A percentile compares a stretch with the other conserved stretches of the same genome.
phyloP scores from a whole-genome alignment of 1,284 basidiomycete genomes.

The Cryptococcus maquisensis region DNA sequence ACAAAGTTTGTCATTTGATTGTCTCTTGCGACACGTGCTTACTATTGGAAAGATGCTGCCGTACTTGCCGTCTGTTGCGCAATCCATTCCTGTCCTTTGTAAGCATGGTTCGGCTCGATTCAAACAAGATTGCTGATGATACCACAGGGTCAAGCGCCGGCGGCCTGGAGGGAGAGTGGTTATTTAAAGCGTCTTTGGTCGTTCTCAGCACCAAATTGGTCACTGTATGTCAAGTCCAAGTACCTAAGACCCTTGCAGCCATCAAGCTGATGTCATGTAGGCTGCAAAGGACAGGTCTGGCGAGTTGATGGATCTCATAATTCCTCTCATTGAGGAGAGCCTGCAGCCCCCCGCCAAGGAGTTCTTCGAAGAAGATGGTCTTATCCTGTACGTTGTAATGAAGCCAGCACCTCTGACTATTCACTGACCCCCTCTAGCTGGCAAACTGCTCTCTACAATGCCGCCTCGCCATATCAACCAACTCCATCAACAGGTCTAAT shows the following conservation, averaged over 20 bases:
- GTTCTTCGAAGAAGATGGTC: conserved; percentile 72
- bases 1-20: conserved; percentile 52
- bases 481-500: conserved; percentile 53
- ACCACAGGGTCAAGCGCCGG: conserved; percentile 39
- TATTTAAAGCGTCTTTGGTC: conserved; percentile 72
- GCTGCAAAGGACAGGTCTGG: conserved; percentile 40
- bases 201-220: conserved; percentile 69
- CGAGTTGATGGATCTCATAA: conserved; percentile 53
- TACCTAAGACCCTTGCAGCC: neutral
- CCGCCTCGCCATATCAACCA: conserved; percentile 55
- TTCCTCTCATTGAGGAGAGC: conserved; percentile 72
- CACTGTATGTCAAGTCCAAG: conserved; percentile 60
- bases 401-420: neutral
- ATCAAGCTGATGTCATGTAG: conserved; percentile 4
- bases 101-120: conserved; percentile 32
- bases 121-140: neutral
- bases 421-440: conserved; percentile 50
- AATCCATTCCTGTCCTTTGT: conserved; percentile 73
- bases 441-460: conserved; percentile 68
- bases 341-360: conserved; percentile 60
- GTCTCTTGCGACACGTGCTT: neutral
- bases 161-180: conserved; percentile 62
- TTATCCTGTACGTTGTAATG: conserved; percentile 53
- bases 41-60: conserved; percentile 60
- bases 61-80: conserved; percentile 61